Evolutionary conservation across 2,329 filamentous ascomycete genomes (phyloP).

Genomic region (Aspergillus sp.): DNA sequence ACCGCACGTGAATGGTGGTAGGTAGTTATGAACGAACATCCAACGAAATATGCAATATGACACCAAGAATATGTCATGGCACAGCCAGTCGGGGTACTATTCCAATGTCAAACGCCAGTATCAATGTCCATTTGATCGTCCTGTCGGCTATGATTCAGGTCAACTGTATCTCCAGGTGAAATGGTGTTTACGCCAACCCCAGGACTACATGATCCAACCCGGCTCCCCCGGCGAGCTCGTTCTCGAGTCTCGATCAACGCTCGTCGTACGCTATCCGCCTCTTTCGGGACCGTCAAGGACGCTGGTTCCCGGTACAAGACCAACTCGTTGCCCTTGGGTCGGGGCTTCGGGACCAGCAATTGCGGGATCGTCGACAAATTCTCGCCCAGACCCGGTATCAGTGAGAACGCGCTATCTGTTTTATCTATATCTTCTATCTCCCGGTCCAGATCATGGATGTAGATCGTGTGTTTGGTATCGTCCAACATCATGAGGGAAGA

Average conservation of each 20-base stretch:
- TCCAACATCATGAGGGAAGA: constrained; percentile 76
- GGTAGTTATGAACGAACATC: too few species aligned
- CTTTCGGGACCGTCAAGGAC: constrained; percentile 69
- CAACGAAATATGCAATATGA: too few species aligned
- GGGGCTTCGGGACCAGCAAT: constrained; percentile 57
- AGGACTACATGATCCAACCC: not conserved
- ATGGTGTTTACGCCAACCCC: not conserved
- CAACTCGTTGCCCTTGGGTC: constrained; percentile 63
- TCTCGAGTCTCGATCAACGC: constrained; percentile 15
- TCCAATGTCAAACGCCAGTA: not conserved
- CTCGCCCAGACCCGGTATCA: constrained; percentile 83
- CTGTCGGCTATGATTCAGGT: not conserved
- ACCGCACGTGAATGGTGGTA: too few species aligned
- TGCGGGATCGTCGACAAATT: constrained; percentile 70
- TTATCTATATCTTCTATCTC: constrained; percentile 72
- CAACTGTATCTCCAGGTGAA: not conserved
- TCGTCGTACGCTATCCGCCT: constrained; percentile 1
- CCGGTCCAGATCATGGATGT: constrained; percentile 86
- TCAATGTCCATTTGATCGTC: not conserved
- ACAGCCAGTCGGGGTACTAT: too few species aligned
- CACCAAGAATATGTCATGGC: too few species aligned
- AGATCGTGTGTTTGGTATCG: constrained; percentile 81
- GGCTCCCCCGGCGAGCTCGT: constrained; percentile 5
- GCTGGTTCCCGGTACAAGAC: constrained; percentile 81
- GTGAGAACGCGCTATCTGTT: constrained; percentile 64